Base-by-base conservation (phyloP, 2,329 filamentous ascomycete genomes). In the Penicillium vulpinum region DNA sequence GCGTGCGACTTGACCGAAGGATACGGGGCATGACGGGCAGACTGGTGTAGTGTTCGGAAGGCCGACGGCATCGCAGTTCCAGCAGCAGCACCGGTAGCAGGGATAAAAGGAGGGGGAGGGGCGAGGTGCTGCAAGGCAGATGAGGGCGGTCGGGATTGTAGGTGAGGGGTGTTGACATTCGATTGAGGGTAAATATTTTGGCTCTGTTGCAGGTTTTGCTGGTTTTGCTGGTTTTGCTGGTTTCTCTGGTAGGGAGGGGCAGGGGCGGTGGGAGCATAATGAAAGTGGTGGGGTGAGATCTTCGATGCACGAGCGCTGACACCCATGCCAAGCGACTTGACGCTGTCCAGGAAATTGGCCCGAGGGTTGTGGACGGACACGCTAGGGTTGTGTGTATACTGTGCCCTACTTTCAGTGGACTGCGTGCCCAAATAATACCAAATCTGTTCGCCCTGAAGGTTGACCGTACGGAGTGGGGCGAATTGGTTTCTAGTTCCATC, bases 391-490 rank as follows among this genome's bases (percentile, higher is more conserved):
- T 94, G 90, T 5, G 92, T 96, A 75, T 94, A 99, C 72, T 95
- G 91, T 26, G 92, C 88, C 73, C 88, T 92, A 52, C 91, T 89
- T 69, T 97, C 93, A 7, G 93, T 97, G 22, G 93, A 97, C 21
- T 83, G 85, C 71, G 86, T 86, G 31, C 91, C 91, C 58, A 99
- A 82, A 72, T 97, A 97, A 76, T 91, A 85, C 91, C 92, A 97
- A 18, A 96, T 74, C 70, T 90, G 88, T 59, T 93, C 84, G 16
- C 87, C 81, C 59, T 76, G 76, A 9, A 96, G 74, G 68, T 96
- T 86, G 56, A 95, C 79, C 74, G 87, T 89, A 69, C 81, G 82
- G 72, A 90, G 86, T 52, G 78, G 80, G 60, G 79, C 79, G 65
- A 88, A 89, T 60, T 70, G 68, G 35, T 80, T 77, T 24, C 83